phyloP scores from a whole-genome alignment of 192 early-diverging fungal genomes.

The Dissophora globulifera region DNA sequence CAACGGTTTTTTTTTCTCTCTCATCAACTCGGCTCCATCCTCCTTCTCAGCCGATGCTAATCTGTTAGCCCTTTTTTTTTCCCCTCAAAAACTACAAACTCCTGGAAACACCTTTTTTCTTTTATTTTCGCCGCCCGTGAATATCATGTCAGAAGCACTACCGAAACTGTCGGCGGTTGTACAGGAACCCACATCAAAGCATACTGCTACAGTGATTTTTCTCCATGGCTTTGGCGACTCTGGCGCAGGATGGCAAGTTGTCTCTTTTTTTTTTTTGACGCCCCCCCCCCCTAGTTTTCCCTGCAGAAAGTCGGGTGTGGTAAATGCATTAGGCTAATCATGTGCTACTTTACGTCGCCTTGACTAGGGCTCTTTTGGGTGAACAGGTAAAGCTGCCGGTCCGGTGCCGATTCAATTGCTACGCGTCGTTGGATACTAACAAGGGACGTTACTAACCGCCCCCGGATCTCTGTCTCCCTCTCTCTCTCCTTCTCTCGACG shows the following conservation, averaged over 20 bases:
- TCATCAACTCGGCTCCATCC: slow-evolving; percentile 5
- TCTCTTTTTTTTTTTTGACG: not conserved
- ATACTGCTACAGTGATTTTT: slow-evolving; percentile 68
- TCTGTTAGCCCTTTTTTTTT: too few species aligned
- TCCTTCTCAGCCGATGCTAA: too few species aligned
- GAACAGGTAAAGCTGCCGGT: slow-evolving; percentile 21
- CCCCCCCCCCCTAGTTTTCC: too few species aligned
- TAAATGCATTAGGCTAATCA: too few species aligned
- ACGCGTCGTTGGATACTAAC: too few species aligned
- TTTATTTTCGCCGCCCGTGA: not conserved
- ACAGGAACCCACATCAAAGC: slow-evolving; percentile 49
- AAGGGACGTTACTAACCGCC: too few species aligned
- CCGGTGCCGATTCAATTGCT: not conserved
- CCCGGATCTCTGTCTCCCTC: too few species aligned
- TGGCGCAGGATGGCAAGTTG: slow-evolving; percentile 64
- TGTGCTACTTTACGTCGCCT: not conserved
- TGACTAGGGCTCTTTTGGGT: slow-evolving; percentile 22
- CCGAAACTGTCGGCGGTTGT: slow-evolving; percentile 52
- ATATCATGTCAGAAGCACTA: slow-evolving; percentile 12
- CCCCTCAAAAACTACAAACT: too few species aligned
- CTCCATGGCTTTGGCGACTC: slow-evolving; percentile 72
- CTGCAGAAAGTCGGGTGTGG: too few species aligned
- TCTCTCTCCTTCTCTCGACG: too few species aligned
- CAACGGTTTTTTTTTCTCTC: not conserved
- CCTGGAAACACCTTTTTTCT: too few species aligned